Evolutionary conservation across 495 filamentous ascomycete genomes (phyloP).

Genomic region (Tuber calosporum): DNA sequence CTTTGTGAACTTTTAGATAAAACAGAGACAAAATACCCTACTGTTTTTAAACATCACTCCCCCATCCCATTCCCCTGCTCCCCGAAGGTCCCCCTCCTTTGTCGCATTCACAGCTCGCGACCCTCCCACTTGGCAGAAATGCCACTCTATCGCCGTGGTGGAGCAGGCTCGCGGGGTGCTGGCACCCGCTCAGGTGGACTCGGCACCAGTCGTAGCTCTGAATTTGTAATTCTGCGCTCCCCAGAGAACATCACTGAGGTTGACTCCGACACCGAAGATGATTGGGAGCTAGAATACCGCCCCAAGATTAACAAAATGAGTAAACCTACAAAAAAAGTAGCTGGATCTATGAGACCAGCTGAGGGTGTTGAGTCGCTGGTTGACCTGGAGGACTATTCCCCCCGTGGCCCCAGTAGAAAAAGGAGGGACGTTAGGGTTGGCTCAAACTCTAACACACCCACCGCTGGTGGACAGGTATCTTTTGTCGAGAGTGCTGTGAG

Average conservation of each 20-base stretch:
- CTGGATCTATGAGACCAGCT: background rate
- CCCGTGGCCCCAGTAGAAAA: background rate
- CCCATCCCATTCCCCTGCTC: too few species aligned
- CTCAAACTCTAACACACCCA: background rate
- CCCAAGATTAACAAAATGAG: background rate
- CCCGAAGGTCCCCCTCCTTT: background rate
- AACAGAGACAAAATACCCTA: background rate
- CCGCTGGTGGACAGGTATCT: background rate
- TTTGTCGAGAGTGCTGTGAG: background rate
- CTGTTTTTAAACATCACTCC: background rate
- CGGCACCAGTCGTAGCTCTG: background rate
- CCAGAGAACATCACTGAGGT: conserved; percentile 1
- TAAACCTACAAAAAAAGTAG: background rate
- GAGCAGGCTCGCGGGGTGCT: background rate
- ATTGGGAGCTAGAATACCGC: background rate
- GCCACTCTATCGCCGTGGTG: background rate
- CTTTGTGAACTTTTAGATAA: background rate
- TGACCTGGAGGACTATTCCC: background rate
- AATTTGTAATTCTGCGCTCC: background rate
- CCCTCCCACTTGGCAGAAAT: background rate
- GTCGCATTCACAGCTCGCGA: background rate
- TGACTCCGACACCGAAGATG: background rate
- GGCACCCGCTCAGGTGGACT: background rate
- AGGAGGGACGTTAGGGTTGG: background rate
- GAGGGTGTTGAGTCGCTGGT: background rate